Base-by-base conservation (phyloP, 306 rosid species). In the Abrus precatorius region DNA sequence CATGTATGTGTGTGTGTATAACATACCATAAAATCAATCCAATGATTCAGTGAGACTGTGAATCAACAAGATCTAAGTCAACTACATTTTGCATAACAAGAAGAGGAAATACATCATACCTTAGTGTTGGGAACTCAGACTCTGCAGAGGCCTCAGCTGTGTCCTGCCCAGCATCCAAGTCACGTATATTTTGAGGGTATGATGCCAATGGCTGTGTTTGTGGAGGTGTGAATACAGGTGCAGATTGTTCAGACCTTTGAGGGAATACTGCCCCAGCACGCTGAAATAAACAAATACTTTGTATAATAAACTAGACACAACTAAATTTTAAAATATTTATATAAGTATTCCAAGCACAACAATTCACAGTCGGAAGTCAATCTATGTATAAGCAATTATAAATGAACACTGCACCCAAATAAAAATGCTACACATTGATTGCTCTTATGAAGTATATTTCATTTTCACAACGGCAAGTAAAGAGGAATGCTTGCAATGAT, bases 231-330 rank as follows among this genome's bases (percentile, higher is more conserved):
- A 93, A 90, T 30, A 95, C 97, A 45, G 98, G 97, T 14, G 96
- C 98, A 78, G 98, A 80, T 44, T 82, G 86, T 80, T 89, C 99
- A 55, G 96, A 84, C 78, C 97, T 91, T 77, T 84, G 97, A 75
- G 99, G 99, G 77, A 95, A 95, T 74, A 93, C 99, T 66, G 98
- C 97, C 73, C 99, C 99, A 52, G 91, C 90, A 84, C 97, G 99
- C 99, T 95, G 89, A 86, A 82, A 82, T 29, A 78, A 85, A 76
- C 75, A 67, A 59, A 85, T 53, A 50, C 45, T 52, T 77, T 71
- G 30, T 40, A 83, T 30, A 53, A 33, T 32, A 33, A 60, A 50
- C 54, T 40, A 41, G 13, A 56, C 34, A 74, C 8, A 57, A 48
- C 61, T 76, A 50, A 40, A 44, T 62, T 72, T 56, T 64, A 32